Conservation (phyloP, 768 basidiomycete species). For the Russula abietina region DNA sequence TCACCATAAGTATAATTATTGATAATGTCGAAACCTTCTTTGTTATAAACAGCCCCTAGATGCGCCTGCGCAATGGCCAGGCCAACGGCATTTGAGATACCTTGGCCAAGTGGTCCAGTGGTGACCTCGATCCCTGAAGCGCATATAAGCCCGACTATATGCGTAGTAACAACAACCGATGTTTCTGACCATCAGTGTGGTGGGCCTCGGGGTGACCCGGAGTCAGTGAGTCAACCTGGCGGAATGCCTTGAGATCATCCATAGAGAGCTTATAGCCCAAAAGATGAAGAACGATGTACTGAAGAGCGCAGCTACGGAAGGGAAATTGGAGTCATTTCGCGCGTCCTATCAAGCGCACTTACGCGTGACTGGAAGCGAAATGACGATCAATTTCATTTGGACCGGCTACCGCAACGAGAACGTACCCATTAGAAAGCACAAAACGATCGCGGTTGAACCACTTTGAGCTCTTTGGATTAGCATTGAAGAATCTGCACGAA, state of each 20-base stretch:
- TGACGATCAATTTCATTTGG: slow-evolving; percentile 4
- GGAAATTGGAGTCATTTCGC: background rate
- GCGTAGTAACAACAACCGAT: background rate
- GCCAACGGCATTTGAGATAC: slow-evolving; percentile 90
- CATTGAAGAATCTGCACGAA: slow-evolving; percentile 67
- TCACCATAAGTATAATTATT: slow-evolving; percentile 86
- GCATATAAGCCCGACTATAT: slow-evolving; percentile 8
- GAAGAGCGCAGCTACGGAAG: slow-evolving; percentile 72
- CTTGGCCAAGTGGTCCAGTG: slow-evolving; percentile 93
- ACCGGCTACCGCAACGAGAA: slow-evolving; percentile 12
- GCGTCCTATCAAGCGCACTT: slow-evolving; percentile 32
- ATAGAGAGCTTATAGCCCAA: slow-evolving; percentile 87
- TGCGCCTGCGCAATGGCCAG: slow-evolving; percentile 91
- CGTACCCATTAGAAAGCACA: slow-evolving; percentile 91
- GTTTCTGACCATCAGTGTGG: slow-evolving; percentile 52
- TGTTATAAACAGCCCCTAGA: slow-evolving; percentile 85
- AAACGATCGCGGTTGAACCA: slow-evolving; percentile 98
- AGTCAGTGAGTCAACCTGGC: slow-evolving; percentile 83
- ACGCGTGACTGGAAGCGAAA: slow-evolving; percentile 58
- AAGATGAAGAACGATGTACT: slow-evolving; percentile 88
- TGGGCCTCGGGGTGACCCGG: slow-evolving; percentile 87
- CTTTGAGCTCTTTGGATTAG: slow-evolving; percentile 82
- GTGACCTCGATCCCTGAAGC: slow-evolving; percentile 75
- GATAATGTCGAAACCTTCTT: slow-evolving; percentile 71
- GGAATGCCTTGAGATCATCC: slow-evolving; percentile 91